Percentiles rank a stretch among this genome's conserved stretches.
phyloP scores from a whole-genome alignment of 805 yeast species.

The Candida boidinii region DNA sequence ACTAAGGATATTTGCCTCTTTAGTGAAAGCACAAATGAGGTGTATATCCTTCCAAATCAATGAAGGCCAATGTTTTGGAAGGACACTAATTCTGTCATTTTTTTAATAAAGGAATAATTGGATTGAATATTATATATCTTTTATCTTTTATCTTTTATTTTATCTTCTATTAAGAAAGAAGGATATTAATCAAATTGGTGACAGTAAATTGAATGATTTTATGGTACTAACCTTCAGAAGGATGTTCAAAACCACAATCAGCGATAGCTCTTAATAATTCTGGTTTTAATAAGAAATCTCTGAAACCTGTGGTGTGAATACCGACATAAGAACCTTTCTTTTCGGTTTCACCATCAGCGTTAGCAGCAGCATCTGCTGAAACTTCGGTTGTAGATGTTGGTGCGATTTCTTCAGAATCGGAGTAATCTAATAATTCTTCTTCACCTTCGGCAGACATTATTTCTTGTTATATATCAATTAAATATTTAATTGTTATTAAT shows the following conservation, averaged over 20 bases:
- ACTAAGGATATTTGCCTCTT: too few species aligned
- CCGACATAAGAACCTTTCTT: conserved; percentile 98
- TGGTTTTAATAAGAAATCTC: conserved; percentile 94
- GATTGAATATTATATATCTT: neutral
- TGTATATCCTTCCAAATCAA: too few species aligned
- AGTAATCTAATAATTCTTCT: conserved; percentile 98
- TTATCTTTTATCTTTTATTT: neutral
- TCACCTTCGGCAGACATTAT: conserved; percentile 91
- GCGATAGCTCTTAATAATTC: conserved; percentile 96
- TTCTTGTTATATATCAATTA: too few species aligned
- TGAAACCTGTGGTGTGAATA: conserved; percentile 96
- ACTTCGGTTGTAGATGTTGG: conserved; percentile 33
- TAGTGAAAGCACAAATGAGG: too few species aligned
- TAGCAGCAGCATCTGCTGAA: conserved; percentile 29
- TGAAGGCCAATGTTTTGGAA: too few species aligned
- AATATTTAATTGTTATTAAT: too few species aligned
- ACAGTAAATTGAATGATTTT: neutral
- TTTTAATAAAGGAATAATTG: neutral
- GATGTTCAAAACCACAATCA: conserved; percentile 99
- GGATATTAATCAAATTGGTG: too few species aligned
- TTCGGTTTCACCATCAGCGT: conserved; percentile 52
- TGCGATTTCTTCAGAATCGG: conserved; percentile 94
- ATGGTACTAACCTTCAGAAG: conserved; percentile 84
- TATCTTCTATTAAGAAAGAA: neutral
- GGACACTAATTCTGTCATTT: too few species aligned